These are phyloP conservation scores for Teratosphaeria zuluensis DNA, from an alignment of 2,329 filamentous ascomycete genomes.

Conservation along the genomic window DNA sequence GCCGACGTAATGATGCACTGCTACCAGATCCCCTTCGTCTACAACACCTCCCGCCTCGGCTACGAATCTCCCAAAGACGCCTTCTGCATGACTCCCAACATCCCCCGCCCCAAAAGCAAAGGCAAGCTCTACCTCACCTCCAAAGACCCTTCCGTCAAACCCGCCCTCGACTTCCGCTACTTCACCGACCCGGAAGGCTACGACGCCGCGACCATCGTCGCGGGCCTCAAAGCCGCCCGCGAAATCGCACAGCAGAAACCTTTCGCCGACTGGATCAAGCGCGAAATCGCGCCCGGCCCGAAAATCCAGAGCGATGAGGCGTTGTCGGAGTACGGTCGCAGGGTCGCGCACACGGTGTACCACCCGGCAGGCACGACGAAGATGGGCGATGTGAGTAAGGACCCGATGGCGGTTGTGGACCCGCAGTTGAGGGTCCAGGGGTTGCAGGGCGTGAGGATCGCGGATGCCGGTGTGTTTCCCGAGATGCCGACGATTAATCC, in stretches of 20 bases:
- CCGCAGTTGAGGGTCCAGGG: constrained; percentile 61
- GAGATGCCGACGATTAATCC: constrained; percentile 81
- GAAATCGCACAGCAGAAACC: constrained; percentile 64
- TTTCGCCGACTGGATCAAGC: constrained; percentile 75
- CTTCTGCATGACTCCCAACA: constrained; percentile 91
- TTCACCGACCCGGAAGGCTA: constrained; percentile 81
- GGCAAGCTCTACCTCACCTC: constrained; percentile 71
- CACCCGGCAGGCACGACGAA: constrained; percentile 83
- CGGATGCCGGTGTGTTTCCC: constrained; percentile 80
- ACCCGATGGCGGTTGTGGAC: constrained; percentile 72
- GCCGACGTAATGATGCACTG: constrained; percentile 94
- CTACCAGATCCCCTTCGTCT: constrained; percentile 87
- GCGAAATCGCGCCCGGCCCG: constrained; percentile 70
- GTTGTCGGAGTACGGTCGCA: constrained; percentile 69
- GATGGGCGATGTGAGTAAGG: constrained; percentile 66
- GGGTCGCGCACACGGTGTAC: constrained; percentile 79
- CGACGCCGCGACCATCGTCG: constrained; percentile 71
- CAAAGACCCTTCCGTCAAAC: constrained; percentile 64
- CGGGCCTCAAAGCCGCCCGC: constrained; percentile 67
- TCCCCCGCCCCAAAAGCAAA: constrained; percentile 69
- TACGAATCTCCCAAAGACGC: constrained; percentile 63
- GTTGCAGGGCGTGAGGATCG: constrained; percentile 64
- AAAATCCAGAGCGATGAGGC: constrained; percentile 66
- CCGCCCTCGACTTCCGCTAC: constrained; percentile 79
- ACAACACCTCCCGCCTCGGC: constrained; percentile 71